Evolutionary conservation across 257 asterid genomes (phyloP).

Genomic region (Linaria vulgaris): DNA sequence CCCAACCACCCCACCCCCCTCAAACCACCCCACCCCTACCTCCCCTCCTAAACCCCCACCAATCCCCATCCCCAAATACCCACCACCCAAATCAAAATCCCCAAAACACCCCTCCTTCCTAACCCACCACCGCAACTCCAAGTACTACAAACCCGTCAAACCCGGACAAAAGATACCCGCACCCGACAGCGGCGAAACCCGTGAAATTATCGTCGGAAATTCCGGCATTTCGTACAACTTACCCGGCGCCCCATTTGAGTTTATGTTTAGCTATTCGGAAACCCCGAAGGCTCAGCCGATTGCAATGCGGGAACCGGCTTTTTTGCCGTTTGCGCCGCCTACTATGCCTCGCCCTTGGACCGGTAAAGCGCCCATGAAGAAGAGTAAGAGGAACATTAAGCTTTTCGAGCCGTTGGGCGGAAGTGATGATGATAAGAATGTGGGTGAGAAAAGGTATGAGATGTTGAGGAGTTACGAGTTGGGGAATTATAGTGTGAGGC

Average conservation of each 20-base stretch:
- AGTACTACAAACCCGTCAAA: conserved; percentile 76
- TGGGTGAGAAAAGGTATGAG: conserved; percentile 44
- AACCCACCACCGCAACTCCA: conserved; percentile 58
- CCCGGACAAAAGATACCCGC: conserved; percentile 63
- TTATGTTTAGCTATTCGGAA: conserved; percentile 86
- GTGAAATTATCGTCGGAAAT: conserved; percentile 64
- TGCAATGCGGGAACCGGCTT: conserved; percentile 90
- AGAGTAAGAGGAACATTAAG: conserved; percentile 69
- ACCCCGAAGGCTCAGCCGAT: conserved; percentile 73
- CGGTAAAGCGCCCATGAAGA: conserved; percentile 91
- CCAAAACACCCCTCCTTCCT: conserved; percentile 36
- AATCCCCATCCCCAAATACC: conserved; percentile 67
- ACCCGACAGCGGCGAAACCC: conserved; percentile 40
- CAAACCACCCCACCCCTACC: conserved; percentile 22
- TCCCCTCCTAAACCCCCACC: conserved; percentile 53
- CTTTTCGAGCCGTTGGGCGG: conserved; percentile 63
- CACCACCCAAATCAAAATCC: conserved; percentile 32
- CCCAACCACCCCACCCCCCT: conserved; percentile 34
- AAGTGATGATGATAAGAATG: conserved; percentile 25
- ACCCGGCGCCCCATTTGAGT: conserved; percentile 98
- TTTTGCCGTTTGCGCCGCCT: conserved; percentile 92
- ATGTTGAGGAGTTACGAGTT: conserved; percentile 70
- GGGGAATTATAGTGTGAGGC: conserved; percentile 47
- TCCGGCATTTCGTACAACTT: conserved; percentile 72
- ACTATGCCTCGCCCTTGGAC: conserved; percentile 98